These are phyloP conservation scores for Naematelia encephala DNA, from an alignment of 768 basidiomycete genomes.

Conservation along the genomic window DNA sequence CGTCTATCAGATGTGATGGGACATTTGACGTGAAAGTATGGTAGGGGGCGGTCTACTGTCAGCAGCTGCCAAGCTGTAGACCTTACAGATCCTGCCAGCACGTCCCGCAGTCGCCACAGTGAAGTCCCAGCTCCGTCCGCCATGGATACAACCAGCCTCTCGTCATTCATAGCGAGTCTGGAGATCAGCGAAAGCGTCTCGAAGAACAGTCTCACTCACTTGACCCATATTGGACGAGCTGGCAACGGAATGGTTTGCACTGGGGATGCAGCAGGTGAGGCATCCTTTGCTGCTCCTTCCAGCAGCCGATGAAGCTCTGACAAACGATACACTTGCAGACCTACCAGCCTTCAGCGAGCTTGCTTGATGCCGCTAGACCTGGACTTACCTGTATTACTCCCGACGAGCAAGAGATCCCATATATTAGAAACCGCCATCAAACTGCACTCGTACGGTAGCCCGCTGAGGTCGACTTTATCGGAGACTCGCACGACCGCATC, in stretches of 20 bases:
- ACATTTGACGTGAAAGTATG: slow-evolving; percentile 26
- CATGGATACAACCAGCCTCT: slow-evolving; percentile 30
- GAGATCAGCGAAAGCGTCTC: slow-evolving; percentile 6
- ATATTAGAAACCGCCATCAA: slow-evolving; percentile 43
- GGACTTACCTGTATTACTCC: slow-evolving; percentile 25
- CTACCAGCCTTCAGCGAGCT: slow-evolving; percentile 8
- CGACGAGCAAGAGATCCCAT: slow-evolving; percentile 43
- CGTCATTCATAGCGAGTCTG: slow-evolving; percentile 37
- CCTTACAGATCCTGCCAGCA: slow-evolving; percentile 24
- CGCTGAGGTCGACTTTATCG: slow-evolving; percentile 35
- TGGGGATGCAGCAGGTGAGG: slow-evolving; percentile 18
- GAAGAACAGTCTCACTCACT: slow-evolving; percentile 10
- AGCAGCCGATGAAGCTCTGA: slow-evolving; percentile 27
- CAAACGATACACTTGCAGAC: slow-evolving; percentile 38
- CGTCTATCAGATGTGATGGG: slow-evolving; percentile 31
- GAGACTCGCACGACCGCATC: slow-evolving; percentile 46
- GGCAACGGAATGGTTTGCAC: slow-evolving; percentile 21
- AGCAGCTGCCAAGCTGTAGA: not conserved
- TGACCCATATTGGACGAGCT: slow-evolving; percentile 42
- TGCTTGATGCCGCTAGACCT: not conserved
- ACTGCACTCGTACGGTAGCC: slow-evolving; percentile 41
- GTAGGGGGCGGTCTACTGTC: slow-evolving; percentile 28
- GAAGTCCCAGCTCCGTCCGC: slow-evolving; percentile 18
- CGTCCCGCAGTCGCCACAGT: slow-evolving; percentile 21
- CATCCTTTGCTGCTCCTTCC: slow-evolving; percentile 32